Evolutionary conservation across 2,329 filamentous ascomycete species (phyloP).

Genomic region (Bimuria novae-zelandiae): DNA sequence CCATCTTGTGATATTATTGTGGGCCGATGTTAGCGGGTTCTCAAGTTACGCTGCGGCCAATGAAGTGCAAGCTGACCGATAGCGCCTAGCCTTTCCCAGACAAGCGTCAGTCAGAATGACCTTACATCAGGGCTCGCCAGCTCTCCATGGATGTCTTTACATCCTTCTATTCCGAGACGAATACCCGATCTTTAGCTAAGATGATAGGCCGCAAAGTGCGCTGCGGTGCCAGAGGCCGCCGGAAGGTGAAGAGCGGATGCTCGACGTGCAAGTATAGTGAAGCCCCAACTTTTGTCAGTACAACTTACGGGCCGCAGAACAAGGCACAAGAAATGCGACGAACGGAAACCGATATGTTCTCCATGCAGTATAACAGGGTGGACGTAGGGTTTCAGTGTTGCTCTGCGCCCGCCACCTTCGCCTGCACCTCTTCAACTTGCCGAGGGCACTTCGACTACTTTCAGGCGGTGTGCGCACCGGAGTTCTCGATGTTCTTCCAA

Average conservation of each 20-base stretch:
- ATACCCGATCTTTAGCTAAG: not conserved
- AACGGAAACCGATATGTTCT: slow-evolving; percentile 1
- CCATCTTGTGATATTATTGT: too few relatives aligned
- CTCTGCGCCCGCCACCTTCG: not conserved
- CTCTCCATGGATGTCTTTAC: not conserved
- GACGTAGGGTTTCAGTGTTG: not conserved
- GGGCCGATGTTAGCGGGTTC: too few relatives aligned
- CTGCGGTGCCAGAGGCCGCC: slow-evolving; percentile 11
- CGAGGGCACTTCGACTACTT: slow-evolving; percentile 4
- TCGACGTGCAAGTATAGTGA: slow-evolving; percentile 4
- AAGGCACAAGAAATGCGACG: slow-evolving; percentile 9
- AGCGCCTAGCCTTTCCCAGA: too few relatives aligned
- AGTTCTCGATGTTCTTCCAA: slow-evolving; percentile 3
- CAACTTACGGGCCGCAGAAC: not conserved
- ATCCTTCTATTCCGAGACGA: not conserved
- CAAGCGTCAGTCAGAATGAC: too few relatives aligned
- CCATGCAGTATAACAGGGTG: not conserved
- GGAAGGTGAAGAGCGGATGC: slow-evolving; percentile 1
- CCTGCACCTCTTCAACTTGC: not conserved
- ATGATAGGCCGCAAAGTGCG: slow-evolving; percentile 9
- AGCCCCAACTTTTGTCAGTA: not conserved
- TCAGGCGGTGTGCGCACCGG: slow-evolving; percentile 1
- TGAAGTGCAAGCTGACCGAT: not conserved
- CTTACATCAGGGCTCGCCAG: too few relatives aligned
- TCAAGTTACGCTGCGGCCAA: slow-evolving; percentile 6